phyloP scores from a whole-genome alignment of 2,329 filamentous ascomycete species.

The Mycosphaerella arachidis region DNA sequence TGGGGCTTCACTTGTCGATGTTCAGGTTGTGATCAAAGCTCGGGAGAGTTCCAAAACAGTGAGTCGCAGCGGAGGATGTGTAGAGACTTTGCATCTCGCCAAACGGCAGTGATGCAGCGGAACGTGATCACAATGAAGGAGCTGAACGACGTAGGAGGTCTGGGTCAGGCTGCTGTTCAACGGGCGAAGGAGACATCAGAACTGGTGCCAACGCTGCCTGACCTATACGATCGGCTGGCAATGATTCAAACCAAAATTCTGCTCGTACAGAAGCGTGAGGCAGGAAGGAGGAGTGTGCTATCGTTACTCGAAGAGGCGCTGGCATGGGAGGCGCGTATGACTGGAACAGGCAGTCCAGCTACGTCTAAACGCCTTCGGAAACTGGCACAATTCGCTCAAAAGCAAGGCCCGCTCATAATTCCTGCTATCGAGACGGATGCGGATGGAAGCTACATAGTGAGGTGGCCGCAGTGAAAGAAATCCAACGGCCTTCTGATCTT shows the following conservation, averaged over 20 bases:
- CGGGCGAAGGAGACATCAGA: neutral
- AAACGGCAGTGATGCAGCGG: constrained; percentile 8
- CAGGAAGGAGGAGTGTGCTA: constrained; percentile 9
- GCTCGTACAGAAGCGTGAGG: constrained; percentile 10
- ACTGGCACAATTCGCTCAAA: constrained; percentile 15
- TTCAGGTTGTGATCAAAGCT: constrained; percentile 12
- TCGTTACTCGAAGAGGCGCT: constrained; percentile 11
- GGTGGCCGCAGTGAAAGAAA: neutral
- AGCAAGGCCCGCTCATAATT: neutral
- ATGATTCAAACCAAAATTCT: constrained; percentile 18
- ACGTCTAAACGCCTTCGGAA: constrained; percentile 16
- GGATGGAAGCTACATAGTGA: neutral
- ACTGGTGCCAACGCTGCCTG: constrained; percentile 18
- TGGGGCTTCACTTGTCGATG: constrained; percentile 23
- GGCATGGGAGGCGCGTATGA: constrained; percentile 19
- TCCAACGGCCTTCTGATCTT: neutral
- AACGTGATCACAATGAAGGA: constrained; percentile 3
- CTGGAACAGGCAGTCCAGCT: constrained; percentile 16
- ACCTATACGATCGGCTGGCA: constrained; percentile 18
- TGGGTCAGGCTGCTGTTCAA: constrained; percentile 5
- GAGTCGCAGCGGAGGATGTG: constrained; percentile 11
- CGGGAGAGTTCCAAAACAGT: neutral
- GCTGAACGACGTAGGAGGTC: constrained; percentile 7
- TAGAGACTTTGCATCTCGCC: constrained; percentile 11
- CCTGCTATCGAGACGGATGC: neutral